These are phyloP conservation scores for Neurospora sp. DNA, from an alignment of 495 filamentous ascomycete genomes.

Conservation along the genomic window DNA sequence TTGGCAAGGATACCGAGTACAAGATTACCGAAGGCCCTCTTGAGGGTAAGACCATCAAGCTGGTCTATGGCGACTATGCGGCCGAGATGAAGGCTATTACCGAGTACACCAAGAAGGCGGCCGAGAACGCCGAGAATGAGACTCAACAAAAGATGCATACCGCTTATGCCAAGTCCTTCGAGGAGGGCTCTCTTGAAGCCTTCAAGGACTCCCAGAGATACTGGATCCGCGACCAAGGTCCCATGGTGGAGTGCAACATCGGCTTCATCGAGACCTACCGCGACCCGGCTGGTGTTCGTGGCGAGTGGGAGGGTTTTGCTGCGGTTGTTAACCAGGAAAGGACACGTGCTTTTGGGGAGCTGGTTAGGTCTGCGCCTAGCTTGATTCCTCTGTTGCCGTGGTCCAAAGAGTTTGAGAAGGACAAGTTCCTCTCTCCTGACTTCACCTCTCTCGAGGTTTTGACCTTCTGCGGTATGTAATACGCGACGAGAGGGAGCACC, in stretches of 20 bases:
- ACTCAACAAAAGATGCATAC: constrained; percentile 77
- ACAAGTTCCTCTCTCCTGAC: constrained; percentile 86
- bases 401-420: constrained; percentile 84
- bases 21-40: constrained; percentile 51
- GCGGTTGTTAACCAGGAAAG: constrained; percentile 67
- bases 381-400: constrained; percentile 87
- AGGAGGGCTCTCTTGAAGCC: constrained; percentile 70
- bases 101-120: constrained; percentile 57
- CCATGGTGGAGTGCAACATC: constrained; percentile 80
- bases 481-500: not conserved
- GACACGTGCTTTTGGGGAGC: constrained; percentile 75
- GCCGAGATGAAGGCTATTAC: constrained; percentile 74
- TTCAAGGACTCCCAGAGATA: constrained; percentile 85
- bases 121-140: constrained; percentile 68
- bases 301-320: constrained; percentile 96
- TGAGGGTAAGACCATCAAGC: constrained; percentile 53
- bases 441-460: constrained; percentile 79
- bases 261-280: constrained; percentile 96
- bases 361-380: constrained; percentile 68
- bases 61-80: constrained; percentile 78
- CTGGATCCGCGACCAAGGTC: constrained; percentile 89
- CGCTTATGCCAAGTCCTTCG: constrained; percentile 76
- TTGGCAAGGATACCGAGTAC: constrained; percentile 55
- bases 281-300: constrained; percentile 82
- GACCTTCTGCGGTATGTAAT: constrained; percentile 30